These are phyloP conservation scores for Hippophae tibetana DNA, from an alignment of 306 rosid genomes.

Conservation along the genomic window DNA sequence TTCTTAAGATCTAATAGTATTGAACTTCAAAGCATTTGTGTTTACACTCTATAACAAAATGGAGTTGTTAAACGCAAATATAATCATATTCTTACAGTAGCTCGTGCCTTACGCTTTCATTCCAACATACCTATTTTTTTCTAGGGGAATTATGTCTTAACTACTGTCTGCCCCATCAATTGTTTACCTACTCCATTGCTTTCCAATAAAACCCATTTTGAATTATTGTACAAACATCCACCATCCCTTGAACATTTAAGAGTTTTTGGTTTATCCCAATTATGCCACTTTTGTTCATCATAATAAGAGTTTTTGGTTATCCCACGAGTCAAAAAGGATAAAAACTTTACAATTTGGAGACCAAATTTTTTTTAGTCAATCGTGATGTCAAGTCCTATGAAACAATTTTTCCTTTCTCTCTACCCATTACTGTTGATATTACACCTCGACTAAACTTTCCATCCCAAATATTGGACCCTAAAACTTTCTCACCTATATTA, in stretches of 20 bases:
- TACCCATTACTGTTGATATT: no score
- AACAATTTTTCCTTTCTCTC: not conserved
- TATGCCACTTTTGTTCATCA: slow-evolving; percentile 11
- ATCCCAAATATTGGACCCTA: no score
- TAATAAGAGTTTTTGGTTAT: not conserved
- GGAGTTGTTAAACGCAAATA: no score
- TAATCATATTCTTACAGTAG: no score
- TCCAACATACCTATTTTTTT: slow-evolving; percentile 4
- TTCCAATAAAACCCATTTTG: slow-evolving; percentile 18
- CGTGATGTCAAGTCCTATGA: slow-evolving; percentile 18
- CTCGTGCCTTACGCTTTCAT: not conserved
- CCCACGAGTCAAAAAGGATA: slow-evolving; percentile 2
- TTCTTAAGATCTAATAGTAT: slow-evolving; percentile 1
- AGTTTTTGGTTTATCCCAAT: slow-evolving; percentile 24
- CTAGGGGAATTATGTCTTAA: slow-evolving; percentile 9
- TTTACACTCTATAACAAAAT: not conserved
- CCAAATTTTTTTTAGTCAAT: slow-evolving; percentile 1
- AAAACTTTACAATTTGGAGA: slow-evolving; percentile 5
- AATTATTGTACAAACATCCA: slow-evolving; percentile 7
- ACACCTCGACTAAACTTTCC: no score
- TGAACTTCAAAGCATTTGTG: slow-evolving; percentile 14
- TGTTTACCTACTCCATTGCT: slow-evolving; percentile 10
- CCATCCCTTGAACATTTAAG: slow-evolving; percentile 21
- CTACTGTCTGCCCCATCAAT: slow-evolving; percentile 4
- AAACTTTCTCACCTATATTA: no score